These are phyloP conservation scores for Persicaria tinctoria DNA, from an alignment of 148 eudicot genomes.

Conservation along the genomic window DNA sequence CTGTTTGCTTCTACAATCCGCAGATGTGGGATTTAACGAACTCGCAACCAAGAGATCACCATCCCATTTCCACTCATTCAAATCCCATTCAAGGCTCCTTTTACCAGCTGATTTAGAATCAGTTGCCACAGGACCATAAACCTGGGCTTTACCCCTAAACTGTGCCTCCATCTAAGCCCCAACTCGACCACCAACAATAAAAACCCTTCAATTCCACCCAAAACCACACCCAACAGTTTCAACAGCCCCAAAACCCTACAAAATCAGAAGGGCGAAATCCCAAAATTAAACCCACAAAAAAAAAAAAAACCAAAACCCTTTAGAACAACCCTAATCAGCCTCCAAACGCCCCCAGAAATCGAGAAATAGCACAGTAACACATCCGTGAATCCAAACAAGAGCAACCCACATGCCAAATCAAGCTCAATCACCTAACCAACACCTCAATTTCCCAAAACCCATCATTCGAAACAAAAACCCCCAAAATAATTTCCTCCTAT, in stretches of 20 bases:
- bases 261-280: neutral
- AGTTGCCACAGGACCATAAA: constrained; percentile 43
- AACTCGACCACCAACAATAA: constrained; percentile 17
- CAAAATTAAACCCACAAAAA: neutral
- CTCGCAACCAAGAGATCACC: constrained; percentile 59
- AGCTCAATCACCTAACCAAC: constrained; percentile 16
- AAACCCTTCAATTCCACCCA: constrained; percentile 8
- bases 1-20: constrained; percentile 56
- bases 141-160: constrained; percentile 37
- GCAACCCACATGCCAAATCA: constrained; percentile 31
- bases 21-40: constrained; percentile 37
- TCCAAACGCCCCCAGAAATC: constrained; percentile 24
- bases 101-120: constrained; percentile 50
- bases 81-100: constrained; percentile 79
- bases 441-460: constrained; percentile 19
- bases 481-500: neutral
- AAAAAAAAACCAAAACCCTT: neutral
- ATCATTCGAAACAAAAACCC: constrained; percentile 9
- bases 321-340: constrained; percentile 20
- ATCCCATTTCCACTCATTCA: constrained; percentile 97
- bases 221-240: constrained; percentile 4
- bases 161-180: constrained; percentile 55
- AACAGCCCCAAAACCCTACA: neutral
- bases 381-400: constrained; percentile 29
- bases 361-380: constrained; percentile 24